A percentile compares a stretch with the other conserved stretches of the same genome.
phyloP scores from a whole-genome alignment of 768 basidiomycete species.

The Leucocoprinus sp. region DNA sequence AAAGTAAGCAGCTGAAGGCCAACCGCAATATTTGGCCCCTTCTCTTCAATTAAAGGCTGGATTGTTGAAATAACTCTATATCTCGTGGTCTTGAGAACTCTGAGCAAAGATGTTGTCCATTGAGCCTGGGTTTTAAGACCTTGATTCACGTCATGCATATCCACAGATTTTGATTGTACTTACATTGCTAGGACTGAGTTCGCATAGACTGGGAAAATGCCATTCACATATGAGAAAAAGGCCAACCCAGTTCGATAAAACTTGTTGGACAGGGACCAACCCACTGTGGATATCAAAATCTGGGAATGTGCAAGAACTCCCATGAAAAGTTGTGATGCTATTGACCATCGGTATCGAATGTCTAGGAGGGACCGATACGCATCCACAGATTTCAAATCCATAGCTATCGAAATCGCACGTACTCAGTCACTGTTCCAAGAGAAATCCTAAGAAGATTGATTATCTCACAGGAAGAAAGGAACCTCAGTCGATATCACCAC shows the following conservation, averaged over 20 bases:
- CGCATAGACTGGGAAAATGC: conserved; percentile 1
- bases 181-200: conserved; percentile 11
- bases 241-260: conserved; percentile 64
- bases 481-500: conserved; percentile 69
- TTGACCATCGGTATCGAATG: conserved; percentile 66
- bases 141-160: too few species aligned
- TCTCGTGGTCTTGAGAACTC: neutral
- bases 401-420: conserved; percentile 71
- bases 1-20: neutral
- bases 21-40: neutral
- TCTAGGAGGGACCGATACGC: conserved; percentile 45
- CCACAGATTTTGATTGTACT: too few species aligned
- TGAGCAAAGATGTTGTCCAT: conserved; percentile 7
- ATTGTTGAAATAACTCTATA: conserved; percentile 1
- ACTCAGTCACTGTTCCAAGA: conserved; percentile 60
- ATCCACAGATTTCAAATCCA: conserved; percentile 85
- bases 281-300: conserved; percentile 82
- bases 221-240: neutral
- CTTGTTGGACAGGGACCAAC: conserved; percentile 43
- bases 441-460: conserved; percentile 10
- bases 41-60: neutral
- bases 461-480: neutral
- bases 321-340: neutral
- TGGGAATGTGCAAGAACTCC: conserved; percentile 20
- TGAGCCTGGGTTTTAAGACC: too few species aligned